Conservation (phyloP, 306 rosid genomes). For the Neltuma alba region DNA sequence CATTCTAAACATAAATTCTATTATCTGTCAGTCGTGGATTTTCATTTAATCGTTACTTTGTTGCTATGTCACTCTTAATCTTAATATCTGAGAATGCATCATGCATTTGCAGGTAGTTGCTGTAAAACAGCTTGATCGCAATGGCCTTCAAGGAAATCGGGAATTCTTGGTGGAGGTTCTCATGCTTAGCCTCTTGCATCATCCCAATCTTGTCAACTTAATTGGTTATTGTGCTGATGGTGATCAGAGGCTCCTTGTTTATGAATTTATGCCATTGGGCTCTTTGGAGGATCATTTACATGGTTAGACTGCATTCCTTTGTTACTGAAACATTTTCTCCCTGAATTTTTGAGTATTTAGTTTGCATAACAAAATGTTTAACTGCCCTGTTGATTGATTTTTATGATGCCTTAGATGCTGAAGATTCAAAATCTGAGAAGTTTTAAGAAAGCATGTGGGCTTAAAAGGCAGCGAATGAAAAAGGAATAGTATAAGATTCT, state of each 20-base stretch:
- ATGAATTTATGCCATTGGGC: conserved; percentile 90
- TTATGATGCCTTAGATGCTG: neutral
- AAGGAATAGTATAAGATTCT: neutral
- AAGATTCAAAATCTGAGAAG: neutral
- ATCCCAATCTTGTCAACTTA: conserved; percentile 79
- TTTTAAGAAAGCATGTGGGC: neutral
- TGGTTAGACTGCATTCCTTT: conserved; percentile 54
- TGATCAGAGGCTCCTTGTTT: conserved; percentile 83
- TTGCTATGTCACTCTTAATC: neutral
- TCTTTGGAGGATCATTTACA: conserved; percentile 87
- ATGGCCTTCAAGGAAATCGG: conserved; percentile 77
- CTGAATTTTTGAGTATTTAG: neutral
- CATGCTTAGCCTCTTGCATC: conserved; percentile 86
- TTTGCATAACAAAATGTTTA: neutral
- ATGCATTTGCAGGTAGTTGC: conserved; percentile 70
- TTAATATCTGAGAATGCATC: conserved; percentile 16
- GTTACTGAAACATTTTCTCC: neutral
- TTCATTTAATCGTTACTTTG: neutral
- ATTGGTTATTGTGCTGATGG: conserved; percentile 89
- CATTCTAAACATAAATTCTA: neutral
- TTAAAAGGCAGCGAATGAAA: neutral
- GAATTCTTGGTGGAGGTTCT: conserved; percentile 88
- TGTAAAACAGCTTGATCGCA: conserved; percentile 83
- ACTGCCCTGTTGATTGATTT: neutral
- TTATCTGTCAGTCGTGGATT: neutral